A percentile compares a stretch with the other conserved stretches of the same genome.
Conservation (phyloP, 441 rosid genomes). For the Adansonia gregorii region DNA sequence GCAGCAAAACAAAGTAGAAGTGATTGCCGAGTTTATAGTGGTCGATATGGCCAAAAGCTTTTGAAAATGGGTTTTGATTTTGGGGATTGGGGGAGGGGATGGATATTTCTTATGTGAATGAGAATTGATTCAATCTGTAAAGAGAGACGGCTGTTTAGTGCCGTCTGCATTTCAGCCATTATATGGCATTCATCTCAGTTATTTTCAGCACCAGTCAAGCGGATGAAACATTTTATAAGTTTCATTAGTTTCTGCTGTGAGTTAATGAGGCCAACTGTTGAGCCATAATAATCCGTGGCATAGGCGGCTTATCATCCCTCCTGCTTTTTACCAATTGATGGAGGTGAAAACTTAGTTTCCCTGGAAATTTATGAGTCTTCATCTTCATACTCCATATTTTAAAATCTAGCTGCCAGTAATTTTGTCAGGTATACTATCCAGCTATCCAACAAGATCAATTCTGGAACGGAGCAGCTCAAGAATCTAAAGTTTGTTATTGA, state of each 20-base stretch:
- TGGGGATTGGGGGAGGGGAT: background rate
- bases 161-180: background rate
- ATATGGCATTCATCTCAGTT: background rate
- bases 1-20: constrained; percentile 32
- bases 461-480: background rate
- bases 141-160: background rate
- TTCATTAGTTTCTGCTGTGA: background rate
- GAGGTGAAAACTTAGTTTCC: constrained; percentile 8
- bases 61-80: background rate
- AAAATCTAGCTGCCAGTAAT: background rate
- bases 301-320: background rate
- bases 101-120: background rate
- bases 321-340: background rate
- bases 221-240: constrained; percentile 1
- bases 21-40: background rate
- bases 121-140: constrained; percentile 6
- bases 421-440: background rate
- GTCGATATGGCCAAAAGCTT: background rate
- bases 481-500: background rate
- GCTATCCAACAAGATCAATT: background rate
- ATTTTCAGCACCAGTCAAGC: constrained; percentile 2
- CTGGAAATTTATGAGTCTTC: background rate
- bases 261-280: constrained; percentile 7
- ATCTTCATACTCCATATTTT: background rate
- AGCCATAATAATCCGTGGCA: constrained; percentile 7